phyloP scores from a whole-genome alignment of 164 flowering plant genomes.

The Tetracentron sinense region DNA sequence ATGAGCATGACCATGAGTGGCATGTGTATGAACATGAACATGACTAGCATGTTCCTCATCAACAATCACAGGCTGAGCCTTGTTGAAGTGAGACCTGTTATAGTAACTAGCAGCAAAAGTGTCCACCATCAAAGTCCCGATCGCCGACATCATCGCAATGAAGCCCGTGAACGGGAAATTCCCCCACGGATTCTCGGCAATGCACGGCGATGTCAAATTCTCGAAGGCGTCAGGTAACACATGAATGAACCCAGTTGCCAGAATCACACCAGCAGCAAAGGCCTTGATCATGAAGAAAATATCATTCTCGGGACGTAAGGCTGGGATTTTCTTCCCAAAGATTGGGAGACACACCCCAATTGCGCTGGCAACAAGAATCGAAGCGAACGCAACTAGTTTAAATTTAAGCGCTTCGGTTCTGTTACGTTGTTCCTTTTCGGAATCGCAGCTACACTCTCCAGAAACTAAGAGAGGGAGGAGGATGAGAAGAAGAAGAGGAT shows the following conservation, averaged over 20 bases:
- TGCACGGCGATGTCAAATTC: slow-evolving; percentile 26
- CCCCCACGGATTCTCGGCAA: slow-evolving; percentile 27
- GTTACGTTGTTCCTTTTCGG: neutral
- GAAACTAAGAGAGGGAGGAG: slow-evolving; percentile 10
- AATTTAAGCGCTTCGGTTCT: slow-evolving; percentile 20
- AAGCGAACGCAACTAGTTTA: slow-evolving; percentile 29
- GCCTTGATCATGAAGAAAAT: slow-evolving; percentile 38
- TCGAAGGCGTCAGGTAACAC: slow-evolving; percentile 42
- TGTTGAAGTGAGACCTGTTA: slow-evolving; percentile 15
- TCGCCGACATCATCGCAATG: too few relatives aligned
- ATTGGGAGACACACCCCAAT: too few relatives aligned
- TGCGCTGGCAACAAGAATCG: slow-evolving; percentile 30
- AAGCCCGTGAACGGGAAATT: too few relatives aligned
- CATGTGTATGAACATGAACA: slow-evolving; percentile 19
- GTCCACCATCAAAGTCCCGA: slow-evolving; percentile 32
- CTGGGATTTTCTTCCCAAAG: too few relatives aligned
- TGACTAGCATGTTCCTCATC: slow-evolving; percentile 12
- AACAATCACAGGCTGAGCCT: slow-evolving; percentile 3
- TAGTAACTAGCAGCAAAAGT: slow-evolving; percentile 28
- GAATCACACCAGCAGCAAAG: slow-evolving; percentile 46
- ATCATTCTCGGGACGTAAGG: too few relatives aligned
- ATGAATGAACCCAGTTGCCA: too few relatives aligned
- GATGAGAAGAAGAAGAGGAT: neutral
- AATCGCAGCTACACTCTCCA: slow-evolving; percentile 31
- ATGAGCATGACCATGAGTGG: too few relatives aligned